Percentiles rank a stretch among this genome's conserved stretches.
Evolutionary conservation across 495 filamentous ascomycete species (phyloP).

Genomic region (Margaritispora aquatica): DNA sequence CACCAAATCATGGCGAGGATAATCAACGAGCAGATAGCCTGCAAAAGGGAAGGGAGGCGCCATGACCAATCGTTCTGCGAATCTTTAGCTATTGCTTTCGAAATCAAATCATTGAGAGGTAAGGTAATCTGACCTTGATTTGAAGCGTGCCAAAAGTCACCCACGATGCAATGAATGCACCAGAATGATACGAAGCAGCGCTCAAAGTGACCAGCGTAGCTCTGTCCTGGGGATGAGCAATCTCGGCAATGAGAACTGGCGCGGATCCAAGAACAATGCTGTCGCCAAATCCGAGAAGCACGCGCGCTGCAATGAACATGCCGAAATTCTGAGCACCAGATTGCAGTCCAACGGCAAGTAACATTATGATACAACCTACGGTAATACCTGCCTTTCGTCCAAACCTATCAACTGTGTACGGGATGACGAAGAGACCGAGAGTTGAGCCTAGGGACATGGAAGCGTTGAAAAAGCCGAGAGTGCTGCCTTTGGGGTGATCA

Average conservation of each 20-base stretch:
- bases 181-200: constrained; percentile 7
- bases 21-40: constrained; percentile 19
- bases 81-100: background rate
- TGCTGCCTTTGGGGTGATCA: background rate
- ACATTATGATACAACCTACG: constrained; percentile 3
- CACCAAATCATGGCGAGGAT: background rate
- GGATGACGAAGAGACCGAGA: background rate
- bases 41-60: constrained; percentile 35
- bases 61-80: constrained; percentile 26
- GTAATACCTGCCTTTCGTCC: background rate
- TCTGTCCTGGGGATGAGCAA: constrained; percentile 28
- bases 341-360: constrained; percentile 1
- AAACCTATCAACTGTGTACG: background rate
- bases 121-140: constrained; percentile 12
- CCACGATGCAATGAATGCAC: constrained; percentile 14
- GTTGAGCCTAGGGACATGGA: background rate
- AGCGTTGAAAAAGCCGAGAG: background rate
- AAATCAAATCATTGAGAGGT: background rate
- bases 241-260: constrained; percentile 28
- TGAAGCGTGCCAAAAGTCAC: constrained; percentile 13
- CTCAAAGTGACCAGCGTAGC: constrained; percentile 1
- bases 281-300: background rate
- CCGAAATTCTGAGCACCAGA: constrained; percentile 29
- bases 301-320: constrained; percentile 27
- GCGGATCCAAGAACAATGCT: constrained; percentile 8